Evolutionary conservation across 2,329 filamentous ascomycete genomes (phyloP).

Genomic region (Teratosphaeria gauchensis): DNA sequence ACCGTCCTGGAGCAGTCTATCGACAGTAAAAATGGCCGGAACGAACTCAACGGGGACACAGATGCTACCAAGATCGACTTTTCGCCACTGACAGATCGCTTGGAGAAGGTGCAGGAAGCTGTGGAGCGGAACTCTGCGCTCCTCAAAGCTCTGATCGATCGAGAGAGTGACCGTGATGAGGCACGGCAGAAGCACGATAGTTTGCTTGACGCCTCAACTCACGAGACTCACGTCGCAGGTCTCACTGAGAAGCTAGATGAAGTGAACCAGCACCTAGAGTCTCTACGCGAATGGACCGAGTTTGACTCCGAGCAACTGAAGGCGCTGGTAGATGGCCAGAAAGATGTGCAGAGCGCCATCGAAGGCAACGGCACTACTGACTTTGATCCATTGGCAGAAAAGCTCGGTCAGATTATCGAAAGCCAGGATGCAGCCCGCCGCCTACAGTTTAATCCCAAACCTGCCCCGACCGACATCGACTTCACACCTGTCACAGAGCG

Average conservation of each 20-base stretch:
- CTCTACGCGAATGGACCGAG: slow-evolving; percentile 8
- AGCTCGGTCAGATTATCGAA: slow-evolving; percentile 12
- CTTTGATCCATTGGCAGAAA: slow-evolving; percentile 11
- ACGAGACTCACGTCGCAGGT: neutral
- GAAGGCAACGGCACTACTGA: slow-evolving; percentile 10
- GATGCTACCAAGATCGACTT: slow-evolving; percentile 8
- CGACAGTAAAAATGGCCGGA: slow-evolving; percentile 10
- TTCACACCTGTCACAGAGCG: slow-evolving; percentile 19
- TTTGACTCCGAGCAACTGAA: slow-evolving; percentile 10
- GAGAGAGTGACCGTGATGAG: neutral
- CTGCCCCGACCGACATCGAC: slow-evolving; percentile 10
- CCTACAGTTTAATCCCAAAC: neutral
- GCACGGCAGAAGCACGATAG: neutral
- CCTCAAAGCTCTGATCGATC: slow-evolving; percentile 13
- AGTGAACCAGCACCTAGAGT: slow-evolving; percentile 5
- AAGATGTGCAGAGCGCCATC: slow-evolving; percentile 9
- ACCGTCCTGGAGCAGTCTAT: slow-evolving; percentile 13
- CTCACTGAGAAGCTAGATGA: slow-evolving; percentile 7
- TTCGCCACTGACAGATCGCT: slow-evolving; percentile 11
- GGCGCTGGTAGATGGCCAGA: slow-evolving; percentile 14
- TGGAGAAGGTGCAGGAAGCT: slow-evolving; percentile 17
- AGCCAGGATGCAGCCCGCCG: slow-evolving; percentile 2
- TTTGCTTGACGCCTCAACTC: neutral
- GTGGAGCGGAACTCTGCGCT: slow-evolving; percentile 19
- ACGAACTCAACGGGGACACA: neutral